These are phyloP conservation scores for Thelonectria rubi DNA, from an alignment of 2,329 filamentous ascomycete species.

Conservation along the genomic window DNA sequence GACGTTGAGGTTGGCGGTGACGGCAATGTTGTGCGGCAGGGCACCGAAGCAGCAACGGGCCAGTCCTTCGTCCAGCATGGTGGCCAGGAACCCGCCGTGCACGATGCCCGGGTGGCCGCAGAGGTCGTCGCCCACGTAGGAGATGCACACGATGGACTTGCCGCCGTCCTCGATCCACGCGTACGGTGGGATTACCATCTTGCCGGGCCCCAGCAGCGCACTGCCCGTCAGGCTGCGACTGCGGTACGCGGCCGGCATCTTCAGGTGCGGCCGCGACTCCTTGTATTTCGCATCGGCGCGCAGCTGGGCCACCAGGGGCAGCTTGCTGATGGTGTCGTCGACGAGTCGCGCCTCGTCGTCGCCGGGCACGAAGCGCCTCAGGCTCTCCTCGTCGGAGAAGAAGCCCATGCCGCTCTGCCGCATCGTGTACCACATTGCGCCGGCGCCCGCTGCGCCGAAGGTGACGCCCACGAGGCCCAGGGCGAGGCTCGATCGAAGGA, in stretches of 20 bases:
- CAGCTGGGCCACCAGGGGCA: constrained; percentile 76
- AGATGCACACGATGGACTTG: constrained; percentile 74
- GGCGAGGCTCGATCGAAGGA: constrained; percentile 38
- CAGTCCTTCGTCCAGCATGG: constrained; percentile 88
- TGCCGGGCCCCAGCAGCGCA: constrained; percentile 77
- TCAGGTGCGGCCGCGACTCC: constrained; percentile 87
- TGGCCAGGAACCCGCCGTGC: constrained; percentile 91
- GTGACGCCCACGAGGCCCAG: constrained; percentile 44
- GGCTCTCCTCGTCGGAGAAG: constrained; percentile 73
- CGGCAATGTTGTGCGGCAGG: constrained; percentile 82
- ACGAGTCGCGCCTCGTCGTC: constrained; percentile 67
- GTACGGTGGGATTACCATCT: constrained; percentile 82
- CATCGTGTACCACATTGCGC: constrained; percentile 49
- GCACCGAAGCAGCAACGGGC: constrained; percentile 89
- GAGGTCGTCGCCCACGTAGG: constrained; percentile 80
- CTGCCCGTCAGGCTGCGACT: constrained; percentile 83
- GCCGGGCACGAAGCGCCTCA: constrained; percentile 68
- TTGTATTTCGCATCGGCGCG: constrained; percentile 72
- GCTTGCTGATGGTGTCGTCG: constrained; percentile 77
- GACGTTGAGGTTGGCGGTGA: constrained; percentile 86
- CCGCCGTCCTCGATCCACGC: constrained; percentile 78
- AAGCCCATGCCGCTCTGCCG: constrained; percentile 49
- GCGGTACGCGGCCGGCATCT: constrained; percentile 77
- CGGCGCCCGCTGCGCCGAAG: constrained; percentile 46
- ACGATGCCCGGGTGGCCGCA: constrained; percentile 92